Percentiles rank a stretch among this genome's conserved stretches.
Conservation (phyloP, 108 stramenopile genomes). For the Pseudonitzschia multiseries region DNA sequence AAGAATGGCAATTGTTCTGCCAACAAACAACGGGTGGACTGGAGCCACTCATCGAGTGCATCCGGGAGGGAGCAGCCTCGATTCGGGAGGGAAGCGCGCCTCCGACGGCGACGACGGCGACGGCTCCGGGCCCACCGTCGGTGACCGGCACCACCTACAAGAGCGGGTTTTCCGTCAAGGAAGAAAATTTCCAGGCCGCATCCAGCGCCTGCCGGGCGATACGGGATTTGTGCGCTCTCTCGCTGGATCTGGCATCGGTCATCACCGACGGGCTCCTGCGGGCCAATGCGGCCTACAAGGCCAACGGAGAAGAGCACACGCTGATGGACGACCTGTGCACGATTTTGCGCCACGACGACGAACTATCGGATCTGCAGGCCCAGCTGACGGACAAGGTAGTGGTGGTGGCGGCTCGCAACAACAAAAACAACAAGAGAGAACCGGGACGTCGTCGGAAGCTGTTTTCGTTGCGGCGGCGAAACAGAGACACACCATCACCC, state of each 20-base stretch:
- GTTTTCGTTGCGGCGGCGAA: background rate
- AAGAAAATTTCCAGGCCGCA: slow-evolving; percentile 68
- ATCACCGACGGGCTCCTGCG: slow-evolving; percentile 77
- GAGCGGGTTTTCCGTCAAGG: slow-evolving; percentile 28
- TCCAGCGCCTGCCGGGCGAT: slow-evolving; percentile 70
- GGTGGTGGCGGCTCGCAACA: too few species aligned
- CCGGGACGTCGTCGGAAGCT: slow-evolving; percentile 9
- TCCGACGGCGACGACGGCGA: slow-evolving; percentile 7
- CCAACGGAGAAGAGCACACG: background rate
- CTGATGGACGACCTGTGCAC: slow-evolving; percentile 55
- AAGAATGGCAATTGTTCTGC: slow-evolving; percentile 66
- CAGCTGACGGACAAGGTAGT: slow-evolving; percentile 21
- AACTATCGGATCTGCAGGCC: slow-evolving; percentile 16
- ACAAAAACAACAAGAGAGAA: background rate
- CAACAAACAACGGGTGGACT: slow-evolving; percentile 66
- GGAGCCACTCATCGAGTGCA: slow-evolving; percentile 68
- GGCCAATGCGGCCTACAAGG: slow-evolving; percentile 49
- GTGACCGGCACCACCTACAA: slow-evolving; percentile 29
- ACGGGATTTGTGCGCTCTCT: slow-evolving; percentile 76
- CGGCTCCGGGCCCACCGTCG: background rate
- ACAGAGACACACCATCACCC: too few species aligned
- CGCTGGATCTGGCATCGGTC: slow-evolving; percentile 65
- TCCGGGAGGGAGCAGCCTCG: slow-evolving; percentile 58
- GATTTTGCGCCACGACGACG: slow-evolving; percentile 62
- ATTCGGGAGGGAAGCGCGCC: slow-evolving; percentile 25